Percentiles rank a stretch among this genome's conserved stretches.
These are phyloP conservation scores for Tranzscheliella williamsii DNA, from an alignment of 1,284 basidiomycete species.

Conservation along the genomic window DNA sequence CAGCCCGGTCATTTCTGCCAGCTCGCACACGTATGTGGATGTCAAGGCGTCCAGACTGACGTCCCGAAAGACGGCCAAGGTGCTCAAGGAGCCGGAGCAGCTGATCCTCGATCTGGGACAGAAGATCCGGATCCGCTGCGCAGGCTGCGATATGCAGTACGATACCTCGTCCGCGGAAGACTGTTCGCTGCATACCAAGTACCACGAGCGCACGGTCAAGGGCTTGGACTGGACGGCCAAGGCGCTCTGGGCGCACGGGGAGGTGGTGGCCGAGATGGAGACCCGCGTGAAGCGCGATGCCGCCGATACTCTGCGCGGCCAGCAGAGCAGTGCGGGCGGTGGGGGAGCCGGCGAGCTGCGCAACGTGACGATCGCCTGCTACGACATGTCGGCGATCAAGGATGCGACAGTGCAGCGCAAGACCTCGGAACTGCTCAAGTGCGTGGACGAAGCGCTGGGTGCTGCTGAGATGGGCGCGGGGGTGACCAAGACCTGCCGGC, in stretches of 20 bases:
- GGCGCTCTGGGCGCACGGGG: slow-evolving; percentile 17
- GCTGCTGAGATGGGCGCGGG: slow-evolving; percentile 30
- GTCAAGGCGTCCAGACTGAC: slow-evolving; percentile 4
- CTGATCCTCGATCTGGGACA: slow-evolving; percentile 52
- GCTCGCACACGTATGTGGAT: slow-evolving; percentile 10
- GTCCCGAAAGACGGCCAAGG: slow-evolving; percentile 11
- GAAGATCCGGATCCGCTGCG: slow-evolving; percentile 39
- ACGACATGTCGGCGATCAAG: slow-evolving; percentile 32
- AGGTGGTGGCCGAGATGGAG: slow-evolving; percentile 11
- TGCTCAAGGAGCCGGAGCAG: slow-evolving; percentile 29
- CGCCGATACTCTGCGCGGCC: neutral
- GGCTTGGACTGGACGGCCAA: slow-evolving; percentile 50
- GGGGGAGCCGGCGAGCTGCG: slow-evolving; percentile 1
- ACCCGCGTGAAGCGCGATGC: neutral
- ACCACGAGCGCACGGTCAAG: slow-evolving; percentile 41
- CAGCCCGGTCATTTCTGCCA: slow-evolving; percentile 18
- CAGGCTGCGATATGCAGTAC: slow-evolving; percentile 52
- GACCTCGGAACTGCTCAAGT: slow-evolving; percentile 30
- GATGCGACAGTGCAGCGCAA: slow-evolving; percentile 17
- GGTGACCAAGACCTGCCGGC: slow-evolving; percentile 18
- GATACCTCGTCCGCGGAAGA: slow-evolving; percentile 46
- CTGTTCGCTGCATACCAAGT: slow-evolving; percentile 34
- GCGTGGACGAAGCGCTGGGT: slow-evolving; percentile 48
- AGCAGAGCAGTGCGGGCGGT: neutral
- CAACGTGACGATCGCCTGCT: slow-evolving; percentile 20